Evolutionary conservation across 2,329 filamentous ascomycete species (phyloP), one percentile per base, ranked within the genome.

Genomic region (Aspergillus sp.): DNA sequence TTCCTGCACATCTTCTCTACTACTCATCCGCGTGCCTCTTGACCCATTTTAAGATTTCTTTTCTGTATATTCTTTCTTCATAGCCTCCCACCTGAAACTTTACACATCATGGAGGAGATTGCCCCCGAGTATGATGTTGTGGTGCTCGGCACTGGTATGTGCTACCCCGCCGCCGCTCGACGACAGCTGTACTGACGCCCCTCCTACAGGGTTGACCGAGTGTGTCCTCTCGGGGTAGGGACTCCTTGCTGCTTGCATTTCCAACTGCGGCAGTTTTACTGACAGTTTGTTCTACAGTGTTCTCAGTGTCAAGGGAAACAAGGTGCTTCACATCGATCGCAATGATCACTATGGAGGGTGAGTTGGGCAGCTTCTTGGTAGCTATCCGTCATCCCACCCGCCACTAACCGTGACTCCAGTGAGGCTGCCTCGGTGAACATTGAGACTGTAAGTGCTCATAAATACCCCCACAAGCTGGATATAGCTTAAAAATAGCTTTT

Each of bases 301-400:
- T 64, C 83, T 98, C 76, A 97, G 92, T 83, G 94, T 98, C 73
- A 97, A 98, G 85, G 94, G 94, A 79, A 94, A 96, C 85, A 98
- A 98, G 84, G 95, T 99, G 75, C 87, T 99, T 67, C 95, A 99
- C 83, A 97, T 99, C 78, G 95, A 98, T 82, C 90, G 93, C 76
- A 98, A 98, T 78, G 92, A 96, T 78, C 93, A 98, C 84, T 98
- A 97, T 76, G 95, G 95, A 86, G 95, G 92, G 93, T 96, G 82
- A 73, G 90, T 84, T 61, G 52, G 56, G 57, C 58, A 55, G 43
- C 57, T 64, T 57, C 48, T 41, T 47, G 32, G 57, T 36, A 68
- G 59, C 65, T 70, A 55, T 59, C 58, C 4, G 30, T 52, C 15
- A 41, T 30, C 39, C 43, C 45, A 38, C 30, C 43, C 41, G 21